phyloP scores from a whole-genome alignment of 768 basidiomycete genomes.

The Lactarius trivialis region DNA sequence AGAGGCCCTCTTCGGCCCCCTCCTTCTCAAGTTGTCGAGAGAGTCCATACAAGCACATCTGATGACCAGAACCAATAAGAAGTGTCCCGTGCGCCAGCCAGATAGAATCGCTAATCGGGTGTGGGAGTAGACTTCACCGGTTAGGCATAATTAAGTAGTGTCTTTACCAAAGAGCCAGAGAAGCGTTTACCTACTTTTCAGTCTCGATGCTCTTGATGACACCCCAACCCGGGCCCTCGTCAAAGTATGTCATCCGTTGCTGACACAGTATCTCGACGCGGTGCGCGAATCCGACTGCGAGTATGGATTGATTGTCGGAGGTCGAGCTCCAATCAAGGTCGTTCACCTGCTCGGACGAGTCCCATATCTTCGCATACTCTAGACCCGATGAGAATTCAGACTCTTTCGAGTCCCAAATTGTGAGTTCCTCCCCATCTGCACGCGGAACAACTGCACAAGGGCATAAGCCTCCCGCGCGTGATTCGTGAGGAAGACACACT shows the following conservation, averaged over 20 bases:
- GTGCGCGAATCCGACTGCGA: constrained; percentile 80
- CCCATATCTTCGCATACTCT: constrained; percentile 59
- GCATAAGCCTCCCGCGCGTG: neutral
- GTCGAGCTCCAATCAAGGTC: constrained; percentile 95
- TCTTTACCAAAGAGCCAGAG: neutral
- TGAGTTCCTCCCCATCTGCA: constrained; percentile 66
- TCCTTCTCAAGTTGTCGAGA: constrained; percentile 24
- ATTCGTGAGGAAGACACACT: constrained; percentile 40
- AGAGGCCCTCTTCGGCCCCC: constrained; percentile 45
- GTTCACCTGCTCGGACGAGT: constrained; percentile 50
- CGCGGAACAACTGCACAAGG: constrained; percentile 48
- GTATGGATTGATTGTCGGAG: constrained; percentile 81
- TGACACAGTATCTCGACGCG: constrained; percentile 85
- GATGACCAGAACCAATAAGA: constrained; percentile 74
- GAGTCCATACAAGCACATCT: constrained; percentile 75
- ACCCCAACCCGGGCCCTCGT: constrained; percentile 73
- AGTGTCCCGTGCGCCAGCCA: constrained; percentile 84
- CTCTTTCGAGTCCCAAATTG: constrained; percentile 94
- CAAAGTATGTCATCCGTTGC: constrained; percentile 88
- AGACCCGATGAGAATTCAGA: constrained; percentile 90
- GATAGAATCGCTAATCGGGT: constrained; percentile 81
- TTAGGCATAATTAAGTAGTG: neutral
- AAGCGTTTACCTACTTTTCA: constrained; percentile 43
- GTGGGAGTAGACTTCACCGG: constrained; percentile 44
- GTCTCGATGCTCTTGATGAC: constrained; percentile 66